These are phyloP conservation scores for Articulospora tetracladia DNA, from an alignment of 495 filamentous ascomycete species.

Conservation along the genomic window DNA sequence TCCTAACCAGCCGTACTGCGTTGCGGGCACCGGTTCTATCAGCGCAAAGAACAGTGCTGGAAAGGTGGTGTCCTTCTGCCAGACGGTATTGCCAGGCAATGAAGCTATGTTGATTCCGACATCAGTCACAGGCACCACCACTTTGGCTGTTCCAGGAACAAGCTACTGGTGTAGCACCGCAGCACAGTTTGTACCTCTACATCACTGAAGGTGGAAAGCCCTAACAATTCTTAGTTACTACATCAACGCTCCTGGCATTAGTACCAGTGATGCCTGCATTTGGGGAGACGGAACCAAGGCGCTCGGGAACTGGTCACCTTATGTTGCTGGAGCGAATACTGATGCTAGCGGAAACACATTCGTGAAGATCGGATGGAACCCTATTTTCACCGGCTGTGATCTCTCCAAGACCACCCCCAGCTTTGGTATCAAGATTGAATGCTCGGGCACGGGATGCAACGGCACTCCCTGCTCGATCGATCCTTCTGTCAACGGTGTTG, in stretches of 20 bases:
- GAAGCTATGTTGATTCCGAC: constrained; percentile 87
- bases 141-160: constrained; percentile 66
- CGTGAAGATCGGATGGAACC: constrained; percentile 78
- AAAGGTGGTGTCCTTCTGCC: constrained; percentile 67
- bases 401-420: constrained; percentile 56
- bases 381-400: constrained; percentile 59
- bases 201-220: neutral
- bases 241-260: constrained; percentile 70
- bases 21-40: constrained; percentile 64
- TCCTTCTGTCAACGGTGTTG: constrained; percentile 55
- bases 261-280: constrained; percentile 56
- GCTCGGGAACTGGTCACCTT: constrained; percentile 77
- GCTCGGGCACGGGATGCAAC: constrained; percentile 61
- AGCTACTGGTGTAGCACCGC: constrained; percentile 71
- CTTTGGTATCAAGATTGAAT: constrained; percentile 71
- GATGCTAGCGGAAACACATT: constrained; percentile 61
- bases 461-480: constrained; percentile 74
- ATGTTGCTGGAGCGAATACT: constrained; percentile 75
- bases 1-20: constrained; percentile 63
- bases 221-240: constrained; percentile 54
- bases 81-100: constrained; percentile 81
- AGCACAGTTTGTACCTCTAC: constrained; percentile 53
- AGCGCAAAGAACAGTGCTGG: constrained; percentile 59
- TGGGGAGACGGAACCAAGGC: constrained; percentile 66
- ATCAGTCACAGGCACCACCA: constrained; percentile 46